Percentiles rank a stretch among this genome's conserved stretches.
Conservation (phyloP, 441 rosid genomes). For the Melastoma candidum region DNA sequence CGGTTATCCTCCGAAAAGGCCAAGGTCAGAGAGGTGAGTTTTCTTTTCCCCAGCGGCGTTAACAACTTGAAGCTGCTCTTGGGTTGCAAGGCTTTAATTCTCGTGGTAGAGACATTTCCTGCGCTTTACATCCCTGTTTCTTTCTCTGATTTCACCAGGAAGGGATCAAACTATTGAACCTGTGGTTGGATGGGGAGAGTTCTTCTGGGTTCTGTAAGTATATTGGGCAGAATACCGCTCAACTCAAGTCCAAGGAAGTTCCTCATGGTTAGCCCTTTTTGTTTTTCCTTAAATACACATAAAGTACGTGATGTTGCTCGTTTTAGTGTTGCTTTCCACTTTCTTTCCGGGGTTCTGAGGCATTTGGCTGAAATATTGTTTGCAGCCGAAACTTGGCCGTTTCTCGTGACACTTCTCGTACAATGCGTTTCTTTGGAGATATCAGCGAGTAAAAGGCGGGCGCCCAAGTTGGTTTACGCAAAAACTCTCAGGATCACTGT, state of each 20-base stretch:
- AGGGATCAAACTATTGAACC: constrained; percentile 70
- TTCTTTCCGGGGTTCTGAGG: too few species aligned
- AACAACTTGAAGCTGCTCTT: too few species aligned
- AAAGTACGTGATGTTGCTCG: background rate
- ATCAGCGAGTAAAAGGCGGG: constrained; percentile 55
- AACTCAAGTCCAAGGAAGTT: constrained; percentile 54
- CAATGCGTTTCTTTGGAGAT: constrained; percentile 70
- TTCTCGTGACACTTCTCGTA: constrained; percentile 53
- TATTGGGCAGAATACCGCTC: constrained; percentile 56
- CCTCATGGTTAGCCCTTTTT: constrained; percentile 47
- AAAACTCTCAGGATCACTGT: constrained; percentile 61
- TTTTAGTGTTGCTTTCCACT: too few species aligned
- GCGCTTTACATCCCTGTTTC: background rate
- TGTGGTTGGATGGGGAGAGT: constrained; percentile 80
- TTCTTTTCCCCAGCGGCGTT: too few species aligned
- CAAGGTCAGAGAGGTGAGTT: constrained; percentile 67
- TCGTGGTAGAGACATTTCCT: too few species aligned
- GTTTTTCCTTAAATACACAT: background rate
- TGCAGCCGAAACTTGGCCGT: constrained; percentile 95
- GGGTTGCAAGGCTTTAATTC: too few species aligned
- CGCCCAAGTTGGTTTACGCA: constrained; percentile 54
- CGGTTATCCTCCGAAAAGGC: constrained; percentile 96
- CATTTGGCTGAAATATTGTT: constrained; percentile 5
- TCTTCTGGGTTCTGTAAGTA: constrained; percentile 55
- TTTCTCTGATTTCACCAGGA: constrained; percentile 32